Evolutionary conservation across 768 basidiomycete species (phyloP), one percentile per base, ranked within the genome.

Genomic region (Clitopilus passeckerianus): DNA sequence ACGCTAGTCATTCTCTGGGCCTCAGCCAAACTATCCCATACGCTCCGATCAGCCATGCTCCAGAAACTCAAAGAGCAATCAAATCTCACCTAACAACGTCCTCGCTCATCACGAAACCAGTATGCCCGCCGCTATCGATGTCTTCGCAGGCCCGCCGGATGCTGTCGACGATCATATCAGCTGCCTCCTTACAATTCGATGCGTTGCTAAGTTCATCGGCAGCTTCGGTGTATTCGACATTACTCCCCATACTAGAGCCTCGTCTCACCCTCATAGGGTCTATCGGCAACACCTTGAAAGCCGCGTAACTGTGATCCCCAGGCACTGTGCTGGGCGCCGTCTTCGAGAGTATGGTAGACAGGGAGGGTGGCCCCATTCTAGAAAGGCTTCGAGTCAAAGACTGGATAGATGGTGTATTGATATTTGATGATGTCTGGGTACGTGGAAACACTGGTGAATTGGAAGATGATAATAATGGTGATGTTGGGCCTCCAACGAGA

Each of bases 1-100:
- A 95, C 78, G 61, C 86, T 91, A 2, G 93, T 97, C 77, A 88
- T 86, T 57, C 84, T 80, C 70, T 89, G 86, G 1, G 95, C 95
- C 64, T 97, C 93, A 6, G 81, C 80, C 64, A 95, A 70, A 65
- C 93, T 95, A 64, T 34, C 6, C 58, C 53, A 60, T 37, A 59
- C 37, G 57, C 23, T n/a, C 53, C 22, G 56, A 59, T 63, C 54
- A 66, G 58, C 16, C 58, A 35, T 35, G 63, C 20, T 50, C 46
- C 5, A 50, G 9, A 12, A 12, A 53, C 27, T 63, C 58, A 52
- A 34, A 60, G 60, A 53, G 57, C 37, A 59, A 61, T 66, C 23
- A 7, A 30, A 50, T 34, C 62, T 20, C 63, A 90, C 91, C 92
- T 88, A 20, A 96, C 89, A 30, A 96, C 84, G 68, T 93, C 93